Base-by-base conservation (phyloP, 345 rosid genomes). In the Linum lewisii region DNA sequence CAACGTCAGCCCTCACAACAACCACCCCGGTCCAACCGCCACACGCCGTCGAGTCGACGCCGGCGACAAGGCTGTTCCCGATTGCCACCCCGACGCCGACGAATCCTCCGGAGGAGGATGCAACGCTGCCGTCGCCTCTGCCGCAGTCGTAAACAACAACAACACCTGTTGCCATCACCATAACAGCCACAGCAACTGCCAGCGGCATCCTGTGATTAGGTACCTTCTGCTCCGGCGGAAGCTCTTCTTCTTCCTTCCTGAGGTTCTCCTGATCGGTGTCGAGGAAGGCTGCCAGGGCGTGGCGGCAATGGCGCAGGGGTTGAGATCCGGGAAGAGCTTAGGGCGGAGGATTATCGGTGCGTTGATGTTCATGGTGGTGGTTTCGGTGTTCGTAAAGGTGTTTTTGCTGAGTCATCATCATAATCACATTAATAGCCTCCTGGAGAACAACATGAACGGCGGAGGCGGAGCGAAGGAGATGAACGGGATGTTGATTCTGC, bases 31-130 rank as follows among this genome's bases (percentile, higher is more conserved):
- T 8, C 75, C 83, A 26, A 75, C 86, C 24, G 68, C 89, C 10
- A 77, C 92, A 32, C 74, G 99, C 62, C 76, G 99, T 16, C 97
- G 99, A 21, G 83, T 84, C 6, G 59, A 65, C 0, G 83, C 75
- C 19, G 84, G 79, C 45, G n/a, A n/a, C n/a, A n/a, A n/a, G n/a
- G 63, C 58, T 29, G 38, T 65, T 61, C 51, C 71, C 5, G 58
- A 42, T 73, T 66, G 51, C 54, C 72, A 77, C 21, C 1, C 14
- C 32, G 47, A 60, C 19, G 58, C 49, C 57, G 82, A 70, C 15
- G 83, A 77, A 61, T 73, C 65, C 18, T 24, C 64, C 62, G 82
- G 70, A 1, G 23, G 69, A 29, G 34, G 34, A 29, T 29, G 34
- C 34, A 29, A 29, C 34, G 34, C 34, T 8, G 34, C 34, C 32